Evolutionary conservation across 2,329 filamentous ascomycete genomes (phyloP).

Genomic region (Ascochyta viciae-villosae): DNA sequence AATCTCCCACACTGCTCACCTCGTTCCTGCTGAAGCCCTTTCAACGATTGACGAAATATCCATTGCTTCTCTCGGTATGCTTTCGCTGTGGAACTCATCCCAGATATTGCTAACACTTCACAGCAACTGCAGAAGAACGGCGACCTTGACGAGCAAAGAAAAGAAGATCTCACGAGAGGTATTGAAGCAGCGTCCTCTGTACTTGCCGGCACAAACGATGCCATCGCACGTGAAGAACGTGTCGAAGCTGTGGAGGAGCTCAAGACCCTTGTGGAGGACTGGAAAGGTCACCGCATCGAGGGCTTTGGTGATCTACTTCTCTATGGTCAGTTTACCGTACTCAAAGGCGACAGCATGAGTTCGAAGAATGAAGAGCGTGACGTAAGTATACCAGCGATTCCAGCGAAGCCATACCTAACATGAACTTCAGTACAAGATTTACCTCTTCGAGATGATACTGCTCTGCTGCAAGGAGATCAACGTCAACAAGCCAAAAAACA

Average conservation of each 20-base stretch:
- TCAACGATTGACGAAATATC: constrained; percentile 94
- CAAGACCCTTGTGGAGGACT: constrained; percentile 85
- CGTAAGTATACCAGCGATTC: constrained; percentile 57
- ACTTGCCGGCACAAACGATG: constrained; percentile 84
- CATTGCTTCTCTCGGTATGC: constrained; percentile 80
- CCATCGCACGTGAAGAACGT: constrained; percentile 86
- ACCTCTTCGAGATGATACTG: constrained; percentile 93
- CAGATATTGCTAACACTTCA: constrained; percentile 9
- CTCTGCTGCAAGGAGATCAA: constrained; percentile 96
- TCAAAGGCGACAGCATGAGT: constrained; percentile 79
- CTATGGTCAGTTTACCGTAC: constrained; percentile 88
- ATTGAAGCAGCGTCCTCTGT: constrained; percentile 84
- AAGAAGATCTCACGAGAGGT: constrained; percentile 75
- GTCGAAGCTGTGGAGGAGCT: constrained; percentile 85
- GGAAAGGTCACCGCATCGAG: constrained; percentile 91
- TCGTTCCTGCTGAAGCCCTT: constrained; percentile 96
- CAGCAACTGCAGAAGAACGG: constrained; percentile 88
- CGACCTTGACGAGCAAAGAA: constrained; percentile 71
- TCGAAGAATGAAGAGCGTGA: constrained; percentile 87
- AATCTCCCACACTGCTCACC: constrained; percentile 85
- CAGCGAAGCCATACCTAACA: constrained; percentile 2
- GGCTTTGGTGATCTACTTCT: constrained; percentile 89
- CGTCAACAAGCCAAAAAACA: constrained; percentile 78
- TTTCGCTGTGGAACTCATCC: constrained; percentile 3
- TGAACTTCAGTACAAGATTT: constrained; percentile 84